Conservation (phyloP, 805 yeast species). For the Candida tammaniensis region DNA sequence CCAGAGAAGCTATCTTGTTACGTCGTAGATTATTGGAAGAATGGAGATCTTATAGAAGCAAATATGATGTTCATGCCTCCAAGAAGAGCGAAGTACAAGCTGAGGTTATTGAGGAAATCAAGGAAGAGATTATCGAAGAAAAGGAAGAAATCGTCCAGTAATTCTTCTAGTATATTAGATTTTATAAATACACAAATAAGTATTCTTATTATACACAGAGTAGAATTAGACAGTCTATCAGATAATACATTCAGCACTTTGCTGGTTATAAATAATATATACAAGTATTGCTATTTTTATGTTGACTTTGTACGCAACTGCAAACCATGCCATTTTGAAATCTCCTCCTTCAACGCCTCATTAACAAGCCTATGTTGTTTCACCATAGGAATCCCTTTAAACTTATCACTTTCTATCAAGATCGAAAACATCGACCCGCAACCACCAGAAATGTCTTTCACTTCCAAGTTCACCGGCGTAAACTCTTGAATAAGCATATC, state of each 20-base stretch:
- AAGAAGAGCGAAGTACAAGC: constrained; percentile 48
- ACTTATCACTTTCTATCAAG: constrained; percentile 63
- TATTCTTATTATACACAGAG: constrained; percentile 1
- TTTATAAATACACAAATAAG: constrained; percentile 2
- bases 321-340: constrained; percentile 90
- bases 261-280: no score
- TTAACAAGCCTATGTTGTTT: constrained; percentile 93
- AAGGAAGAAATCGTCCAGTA: constrained; percentile 65
- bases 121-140: constrained; percentile 72
- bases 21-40: constrained; percentile 80
- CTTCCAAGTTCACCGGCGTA: constrained; percentile 60
- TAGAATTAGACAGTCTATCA: background rate
- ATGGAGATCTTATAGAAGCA: constrained; percentile 79
- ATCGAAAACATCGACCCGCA: constrained; percentile 99
- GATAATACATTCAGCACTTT: no score
- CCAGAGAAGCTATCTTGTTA: constrained; percentile 80
- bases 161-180: constrained; percentile 1
- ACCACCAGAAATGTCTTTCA: constrained; percentile 84
- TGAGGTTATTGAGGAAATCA: constrained; percentile 66
- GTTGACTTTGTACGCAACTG: constrained; percentile 68
- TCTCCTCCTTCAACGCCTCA: constrained; percentile 75
- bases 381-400: constrained; percentile 78
- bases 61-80: constrained; percentile 30
- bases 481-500: constrained; percentile 53
- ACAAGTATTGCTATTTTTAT: no score